A percentile compares a stretch with the other conserved stretches of the same genome.
phyloP scores from a whole-genome alignment of 2,329 filamentous ascomycete species.

The Fusarium sp. region DNA sequence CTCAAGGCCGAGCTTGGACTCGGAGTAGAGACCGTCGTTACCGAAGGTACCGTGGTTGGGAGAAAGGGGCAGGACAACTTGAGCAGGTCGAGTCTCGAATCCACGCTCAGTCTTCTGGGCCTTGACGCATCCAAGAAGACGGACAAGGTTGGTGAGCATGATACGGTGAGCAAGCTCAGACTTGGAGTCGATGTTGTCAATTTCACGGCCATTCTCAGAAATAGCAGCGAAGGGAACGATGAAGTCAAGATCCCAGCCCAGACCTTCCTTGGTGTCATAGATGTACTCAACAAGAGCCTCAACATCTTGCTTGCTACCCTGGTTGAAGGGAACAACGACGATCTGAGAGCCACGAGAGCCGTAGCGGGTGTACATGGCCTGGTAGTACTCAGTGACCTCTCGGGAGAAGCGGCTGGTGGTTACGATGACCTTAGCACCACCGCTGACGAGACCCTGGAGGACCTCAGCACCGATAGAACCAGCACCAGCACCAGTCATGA shows the following conservation, averaged over 20 bases:
- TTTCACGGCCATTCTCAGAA: constrained; percentile 96
- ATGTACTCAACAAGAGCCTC: constrained; percentile 96
- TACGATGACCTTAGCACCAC: constrained; percentile 96
- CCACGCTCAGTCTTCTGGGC: constrained; percentile 87
- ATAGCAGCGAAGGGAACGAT: constrained; percentile 98
- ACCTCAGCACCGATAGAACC: constrained; percentile 98
- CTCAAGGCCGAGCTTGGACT: constrained; percentile 97
- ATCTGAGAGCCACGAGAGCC: constrained; percentile 95
- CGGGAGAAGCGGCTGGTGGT: constrained; percentile 97
- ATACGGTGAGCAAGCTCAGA: constrained; percentile 98
- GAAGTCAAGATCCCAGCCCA: constrained; percentile 98
- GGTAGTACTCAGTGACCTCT: constrained; percentile 99
- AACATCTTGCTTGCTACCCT: constrained; percentile 98
- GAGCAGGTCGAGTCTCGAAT: constrained; percentile 95
- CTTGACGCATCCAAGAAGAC: constrained; percentile 92
- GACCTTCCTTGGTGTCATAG: constrained; percentile 94
- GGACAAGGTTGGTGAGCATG: constrained; percentile 97
- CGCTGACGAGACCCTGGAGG: constrained; percentile 93
- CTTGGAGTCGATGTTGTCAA: constrained; percentile 96
- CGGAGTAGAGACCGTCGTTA: constrained; percentile 97
- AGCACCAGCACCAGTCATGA: constrained; percentile 98
- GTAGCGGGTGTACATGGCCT: constrained; percentile 96
- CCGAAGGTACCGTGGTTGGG: constrained; percentile 99
- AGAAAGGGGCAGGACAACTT: constrained; percentile 95
- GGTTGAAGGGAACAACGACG: constrained; percentile 98